These are phyloP conservation scores for Glycine latifolia DNA, from an alignment of 306 rosid species.

Conservation along the genomic window DNA sequence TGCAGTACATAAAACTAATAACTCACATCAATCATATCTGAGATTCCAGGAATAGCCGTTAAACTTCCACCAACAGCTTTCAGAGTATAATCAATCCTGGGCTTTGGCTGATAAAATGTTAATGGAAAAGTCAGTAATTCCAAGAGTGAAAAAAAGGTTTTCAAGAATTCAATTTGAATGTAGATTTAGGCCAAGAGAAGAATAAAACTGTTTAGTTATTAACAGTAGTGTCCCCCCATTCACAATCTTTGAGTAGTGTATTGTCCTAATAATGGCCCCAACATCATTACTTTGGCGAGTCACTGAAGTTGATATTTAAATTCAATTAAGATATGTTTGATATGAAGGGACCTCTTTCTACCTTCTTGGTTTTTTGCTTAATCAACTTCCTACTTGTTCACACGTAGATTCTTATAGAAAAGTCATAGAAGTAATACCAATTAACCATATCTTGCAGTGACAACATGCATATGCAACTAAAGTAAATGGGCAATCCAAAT, in stretches of 20 bases:
- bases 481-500: slow-evolving; percentile 18
- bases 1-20: slow-evolving; percentile 9
- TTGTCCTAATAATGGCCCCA: background rate
- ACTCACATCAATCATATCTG: slow-evolving; percentile 98
- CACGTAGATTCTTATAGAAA: background rate
- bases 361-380: background rate
- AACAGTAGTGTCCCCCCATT: background rate
- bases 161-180: slow-evolving; percentile 30
- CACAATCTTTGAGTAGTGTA: background rate
- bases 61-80: slow-evolving; percentile 97
- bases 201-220: slow-evolving; percentile 2
- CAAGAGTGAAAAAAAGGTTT: slow-evolving; percentile 20
- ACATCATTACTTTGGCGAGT: background rate
- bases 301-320: slow-evolving; percentile 3
- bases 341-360: background rate
- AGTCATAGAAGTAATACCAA: background rate
- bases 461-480: background rate
- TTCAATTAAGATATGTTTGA: background rate
- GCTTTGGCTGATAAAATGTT: slow-evolving; percentile 80
- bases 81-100: slow-evolving; percentile 84
- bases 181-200: slow-evolving; percentile 37
- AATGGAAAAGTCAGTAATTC: slow-evolving; percentile 32
- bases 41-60: slow-evolving; percentile 93
- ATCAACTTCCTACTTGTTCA: background rate
- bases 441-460: too few relatives aligned